Base-by-base conservation (phyloP, 1,139 yeast genomes). In the Spathaspora sp. region DNA sequence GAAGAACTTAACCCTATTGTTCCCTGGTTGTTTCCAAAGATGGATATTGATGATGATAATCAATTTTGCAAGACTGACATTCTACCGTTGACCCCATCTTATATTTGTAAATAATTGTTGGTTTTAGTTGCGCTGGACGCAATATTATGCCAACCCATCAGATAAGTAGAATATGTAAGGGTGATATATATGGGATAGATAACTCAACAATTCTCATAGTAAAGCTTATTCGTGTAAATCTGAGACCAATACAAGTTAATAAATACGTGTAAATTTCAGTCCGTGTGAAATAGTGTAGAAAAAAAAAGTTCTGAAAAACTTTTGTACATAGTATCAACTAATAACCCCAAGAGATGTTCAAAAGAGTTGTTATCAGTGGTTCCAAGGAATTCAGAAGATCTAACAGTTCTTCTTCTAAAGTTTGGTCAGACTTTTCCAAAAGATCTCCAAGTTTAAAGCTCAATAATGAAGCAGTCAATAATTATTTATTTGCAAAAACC, bases 391-490 rank as follows among this genome's bases (percentile, higher is more conserved):
- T 47, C 13, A 39, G 40, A 31, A 49, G 52, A 39, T 26, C 33
- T 23, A 48, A 49, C 16, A 49, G 51, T 20, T 44, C 49, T 13
- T 38, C 45, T n/a, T 16, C 45, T 10, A 80, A 81, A 7, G 67
- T 74, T 31, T 80, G 84, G 84, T 61, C 71, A 6, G 78, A 77
- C 45, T 74, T 76, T 52, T 45, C 70, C 42, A 63, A 60, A 41
- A 67, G 84, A 56, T 58, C 82, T 13, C 58, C 66, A 7, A 54
- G 72, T 26, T 65, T 80, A 51, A 65, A 63, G 33, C 54, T 77
- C 33, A 57, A 61, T 43, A 64, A 67, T 51, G 55, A 61, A 11
- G 56, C 58, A 7, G 54, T 69, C 17, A 62, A 67, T 48, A 51
- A 56, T 2, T 72, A 72, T 18, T 49, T 77, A 40, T 61, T 78